Evolutionary conservation across 2,329 filamentous ascomycete genomes (phyloP).

Genomic region (Trichophyton verrucosum): DNA sequence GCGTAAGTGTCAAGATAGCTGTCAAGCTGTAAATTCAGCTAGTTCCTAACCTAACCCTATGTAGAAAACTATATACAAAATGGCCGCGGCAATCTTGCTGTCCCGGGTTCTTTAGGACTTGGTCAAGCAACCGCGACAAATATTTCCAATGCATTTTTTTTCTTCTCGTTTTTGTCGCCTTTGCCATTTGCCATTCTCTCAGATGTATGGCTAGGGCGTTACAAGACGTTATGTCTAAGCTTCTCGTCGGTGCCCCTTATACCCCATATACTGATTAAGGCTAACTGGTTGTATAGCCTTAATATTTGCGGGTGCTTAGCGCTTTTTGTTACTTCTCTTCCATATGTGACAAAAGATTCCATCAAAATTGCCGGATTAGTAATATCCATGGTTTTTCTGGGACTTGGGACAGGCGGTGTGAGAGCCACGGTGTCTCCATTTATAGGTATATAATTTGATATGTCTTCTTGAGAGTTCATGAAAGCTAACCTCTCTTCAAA

Average conservation of each 20-base stretch:
- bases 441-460: slow-evolving; percentile 16
- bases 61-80: slow-evolving; percentile 11
- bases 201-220: slow-evolving; percentile 30
- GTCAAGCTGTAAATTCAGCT: not conserved
- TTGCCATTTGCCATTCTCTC: slow-evolving; percentile 26
- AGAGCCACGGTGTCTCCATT: slow-evolving; percentile 26
- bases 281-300: slow-evolving; percentile 5
- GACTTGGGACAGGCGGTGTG: slow-evolving; percentile 29
- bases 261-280: not conserved
- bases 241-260: slow-evolving; percentile 14
- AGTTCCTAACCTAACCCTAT: not conserved
- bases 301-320: slow-evolving; percentile 16
- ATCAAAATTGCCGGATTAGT: slow-evolving; percentile 18
- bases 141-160: slow-evolving; percentile 45
- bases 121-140: slow-evolving; percentile 45
- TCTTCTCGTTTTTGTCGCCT: slow-evolving; percentile 35
- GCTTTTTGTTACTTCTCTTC: slow-evolving; percentile 19
- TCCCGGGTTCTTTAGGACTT: slow-evolving; percentile 42
- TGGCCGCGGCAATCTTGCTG: slow-evolving; percentile 16
- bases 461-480: not conserved
- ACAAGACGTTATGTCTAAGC: slow-evolving; percentile 24
- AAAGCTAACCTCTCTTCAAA: not conserved
- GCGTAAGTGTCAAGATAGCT: slow-evolving; percentile 4
- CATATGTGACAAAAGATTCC: slow-evolving; percentile 11
- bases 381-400: slow-evolving; percentile 25